Conservation (phyloP, 1,139 yeast genomes). For the Taiozyma sp. region DNA sequence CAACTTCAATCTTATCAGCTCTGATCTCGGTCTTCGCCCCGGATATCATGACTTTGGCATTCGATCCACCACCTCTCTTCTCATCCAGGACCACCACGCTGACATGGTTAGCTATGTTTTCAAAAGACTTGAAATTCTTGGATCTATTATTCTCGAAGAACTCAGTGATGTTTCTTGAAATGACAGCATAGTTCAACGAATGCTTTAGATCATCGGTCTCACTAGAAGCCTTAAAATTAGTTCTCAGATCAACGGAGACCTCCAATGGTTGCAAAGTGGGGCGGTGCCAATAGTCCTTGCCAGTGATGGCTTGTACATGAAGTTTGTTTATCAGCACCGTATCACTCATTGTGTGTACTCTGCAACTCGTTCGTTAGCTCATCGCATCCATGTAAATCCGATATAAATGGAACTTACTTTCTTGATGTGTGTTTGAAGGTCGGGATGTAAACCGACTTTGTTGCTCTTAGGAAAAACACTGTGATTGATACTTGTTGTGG, state of each 20-base stretch:
- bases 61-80: conserved; percentile 48
- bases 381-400: neutral
- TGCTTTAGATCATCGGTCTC: conserved; percentile 70
- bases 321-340: conserved; percentile 32
- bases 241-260: conserved; percentile 52
- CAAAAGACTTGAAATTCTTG: conserved; percentile 44
- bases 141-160: conserved; percentile 41
- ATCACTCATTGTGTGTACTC: conserved; percentile 8
- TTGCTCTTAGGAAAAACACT: neutral
- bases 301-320: conserved; percentile 59
- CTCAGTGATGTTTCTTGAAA: conserved; percentile 57
- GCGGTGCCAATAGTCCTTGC: conserved; percentile 73
- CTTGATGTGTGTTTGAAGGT: neutral
- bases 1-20: conserved; percentile 42
- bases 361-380: neutral
- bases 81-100: conserved; percentile 43
- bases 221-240: conserved; percentile 69
- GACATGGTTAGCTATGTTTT: conserved; percentile 52
- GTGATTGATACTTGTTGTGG: neutral
- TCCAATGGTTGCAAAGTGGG: conserved; percentile 65
- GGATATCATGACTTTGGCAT: conserved; percentile 40
- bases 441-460: neutral
- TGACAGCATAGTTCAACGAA: conserved; percentile 83
- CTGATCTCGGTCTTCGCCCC: conserved; percentile 40
- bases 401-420: neutral